These are phyloP conservation scores for Vitis hybrid DNA, from an alignment of 177 flowering plant species.

Conservation along the genomic window DNA sequence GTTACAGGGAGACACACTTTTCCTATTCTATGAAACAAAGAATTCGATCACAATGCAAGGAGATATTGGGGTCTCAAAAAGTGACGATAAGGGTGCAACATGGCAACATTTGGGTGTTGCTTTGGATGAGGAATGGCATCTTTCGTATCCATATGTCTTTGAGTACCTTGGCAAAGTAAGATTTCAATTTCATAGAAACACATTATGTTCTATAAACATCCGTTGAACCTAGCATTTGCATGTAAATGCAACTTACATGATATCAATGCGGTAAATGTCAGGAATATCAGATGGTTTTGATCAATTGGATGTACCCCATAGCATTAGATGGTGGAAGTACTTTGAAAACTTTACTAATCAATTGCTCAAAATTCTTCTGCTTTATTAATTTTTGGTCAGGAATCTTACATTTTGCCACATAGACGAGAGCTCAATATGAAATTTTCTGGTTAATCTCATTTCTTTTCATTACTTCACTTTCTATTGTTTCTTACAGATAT, in stretches of 20 bases:
- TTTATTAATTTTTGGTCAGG: not conserved
- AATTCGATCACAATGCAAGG: slow-evolving; percentile 86
- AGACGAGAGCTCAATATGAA: too few relatives aligned
- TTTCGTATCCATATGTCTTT: slow-evolving; percentile 86
- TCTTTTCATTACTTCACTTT: not conserved
- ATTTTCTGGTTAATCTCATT: too few relatives aligned
- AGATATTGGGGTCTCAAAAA: slow-evolving; percentile 89
- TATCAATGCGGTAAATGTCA: too few relatives aligned
- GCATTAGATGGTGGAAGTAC: not conserved
- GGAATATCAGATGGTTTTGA: too few relatives aligned
- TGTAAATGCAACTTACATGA: too few relatives aligned
- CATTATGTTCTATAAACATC: too few relatives aligned
- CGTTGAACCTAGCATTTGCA: too few relatives aligned
- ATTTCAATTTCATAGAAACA: not conserved
- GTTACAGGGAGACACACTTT: slow-evolving; percentile 68
- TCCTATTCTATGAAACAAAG: slow-evolving; percentile 84
- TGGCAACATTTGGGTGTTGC: slow-evolving; percentile 93
- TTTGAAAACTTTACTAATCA: not conserved
- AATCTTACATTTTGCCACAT: not conserved
- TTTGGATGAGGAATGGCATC: slow-evolving; percentile 96
- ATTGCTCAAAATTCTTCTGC: not conserved
- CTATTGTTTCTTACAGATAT: slow-evolving; percentile 50
- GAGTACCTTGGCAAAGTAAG: slow-evolving; percentile 68
- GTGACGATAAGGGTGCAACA: slow-evolving; percentile 80
- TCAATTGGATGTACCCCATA: not conserved